Conservation (phyloP, 164 flowering plant species). For the Pachysandra terminalis region DNA sequence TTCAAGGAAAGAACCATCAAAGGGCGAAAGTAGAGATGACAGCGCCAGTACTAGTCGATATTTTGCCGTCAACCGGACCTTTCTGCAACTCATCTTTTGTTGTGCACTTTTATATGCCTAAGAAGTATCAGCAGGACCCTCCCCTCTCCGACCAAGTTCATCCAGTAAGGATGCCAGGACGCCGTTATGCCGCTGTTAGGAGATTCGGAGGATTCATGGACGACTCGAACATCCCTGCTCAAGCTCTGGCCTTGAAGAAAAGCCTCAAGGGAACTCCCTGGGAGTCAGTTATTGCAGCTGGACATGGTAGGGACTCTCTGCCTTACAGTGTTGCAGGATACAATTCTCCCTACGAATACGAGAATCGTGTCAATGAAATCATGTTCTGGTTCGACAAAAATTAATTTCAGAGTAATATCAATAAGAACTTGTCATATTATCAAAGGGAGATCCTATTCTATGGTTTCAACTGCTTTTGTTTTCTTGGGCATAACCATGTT, state of each 20-base stretch:
- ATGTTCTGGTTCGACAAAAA: constrained; percentile 15
- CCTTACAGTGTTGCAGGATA: constrained; percentile 21
- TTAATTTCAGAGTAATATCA: no score
- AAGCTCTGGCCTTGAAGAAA: constrained; percentile 17
- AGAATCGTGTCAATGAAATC: constrained; percentile 25
- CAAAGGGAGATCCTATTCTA: no score
- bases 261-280: constrained; percentile 18
- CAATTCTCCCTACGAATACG: constrained; percentile 18
- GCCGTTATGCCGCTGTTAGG: constrained; percentile 14
- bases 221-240: constrained; percentile 15
- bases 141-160: constrained; percentile 13
- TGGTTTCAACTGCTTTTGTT: no score
- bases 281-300: constrained; percentile 5
- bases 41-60: constrained; percentile 20
- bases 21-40: constrained; percentile 19
- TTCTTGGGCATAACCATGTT: no score
- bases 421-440: no score
- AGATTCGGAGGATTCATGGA: constrained; percentile 22
- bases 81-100: constrained; percentile 15
- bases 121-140: constrained; percentile 16
- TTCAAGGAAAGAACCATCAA: constrained; percentile 23
- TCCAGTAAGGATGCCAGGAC: constrained; percentile 14
- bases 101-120: constrained; percentile 22
- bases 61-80: constrained; percentile 12
- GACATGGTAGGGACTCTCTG: not conserved